A percentile compares a stretch with the other conserved stretches of the same genome.
Evolutionary conservation across 1,284 basidiomycete species (phyloP).

Genomic region (Naganishia albida): DNA sequence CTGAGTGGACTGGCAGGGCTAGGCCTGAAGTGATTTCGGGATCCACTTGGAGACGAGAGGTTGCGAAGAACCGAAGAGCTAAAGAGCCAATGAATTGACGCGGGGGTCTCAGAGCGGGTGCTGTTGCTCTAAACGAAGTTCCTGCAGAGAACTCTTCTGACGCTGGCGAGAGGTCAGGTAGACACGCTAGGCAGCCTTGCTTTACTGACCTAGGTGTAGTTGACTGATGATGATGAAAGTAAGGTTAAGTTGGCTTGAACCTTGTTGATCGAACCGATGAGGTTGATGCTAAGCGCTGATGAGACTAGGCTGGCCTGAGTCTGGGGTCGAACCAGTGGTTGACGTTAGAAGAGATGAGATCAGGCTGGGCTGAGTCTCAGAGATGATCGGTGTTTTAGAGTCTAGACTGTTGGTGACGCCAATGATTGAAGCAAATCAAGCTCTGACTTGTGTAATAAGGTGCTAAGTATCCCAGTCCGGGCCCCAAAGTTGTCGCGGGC

Average conservation of each 20-base stretch:
- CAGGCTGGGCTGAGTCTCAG: too few species aligned
- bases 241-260: conserved; percentile 3
- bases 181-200: conserved; percentile 1
- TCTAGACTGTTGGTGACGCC: conserved; percentile 5
- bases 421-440: conserved; percentile 6
- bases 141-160: conserved; percentile 8
- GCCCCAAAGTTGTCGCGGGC: conserved; percentile 11
- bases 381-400: too few species aligned
- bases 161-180: conserved; percentile 1
- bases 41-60: conserved; percentile 91
- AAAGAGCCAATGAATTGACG: background rate
- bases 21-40: conserved; percentile 16
- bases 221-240: background rate
- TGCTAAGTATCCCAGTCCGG: conserved; percentile 6
- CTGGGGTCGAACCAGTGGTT: conserved; percentile 4
- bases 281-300: conserved; percentile 9
- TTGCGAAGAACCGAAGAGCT: background rate
- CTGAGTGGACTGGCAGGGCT: background rate
- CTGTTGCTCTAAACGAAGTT: background rate
- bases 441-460: background rate
- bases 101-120: background rate
- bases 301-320: background rate
- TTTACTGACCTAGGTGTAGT: conserved; percentile 7
- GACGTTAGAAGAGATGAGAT: background rate
- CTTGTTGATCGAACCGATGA: conserved; percentile 1